A percentile compares a stretch with the other conserved stretches of the same genome.
Conservation (phyloP, 257 asterid species). For the Fraxinus cuspidata region DNA sequence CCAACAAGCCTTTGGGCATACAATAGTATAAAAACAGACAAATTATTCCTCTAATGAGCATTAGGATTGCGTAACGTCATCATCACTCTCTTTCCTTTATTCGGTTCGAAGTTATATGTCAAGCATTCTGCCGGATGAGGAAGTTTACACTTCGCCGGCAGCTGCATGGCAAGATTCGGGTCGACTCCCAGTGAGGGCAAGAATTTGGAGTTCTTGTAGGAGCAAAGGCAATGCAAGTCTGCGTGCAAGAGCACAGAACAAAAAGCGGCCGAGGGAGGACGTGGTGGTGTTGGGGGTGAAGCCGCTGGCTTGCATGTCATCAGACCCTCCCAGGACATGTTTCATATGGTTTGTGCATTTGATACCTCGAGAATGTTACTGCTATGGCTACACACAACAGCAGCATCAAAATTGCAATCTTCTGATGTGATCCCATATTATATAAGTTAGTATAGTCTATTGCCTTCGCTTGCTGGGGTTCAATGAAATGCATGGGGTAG, state of each 20-base stretch:
- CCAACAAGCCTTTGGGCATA: background rate
- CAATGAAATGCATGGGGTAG: background rate
- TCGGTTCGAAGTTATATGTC: background rate
- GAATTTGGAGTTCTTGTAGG: conserved; percentile 45
- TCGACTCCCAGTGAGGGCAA: conserved; percentile 59
- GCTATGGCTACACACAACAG: conserved; percentile 14
- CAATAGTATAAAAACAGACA: background rate
- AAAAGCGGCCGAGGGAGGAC: conserved; percentile 51
- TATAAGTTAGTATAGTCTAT: background rate
- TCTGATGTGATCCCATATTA: conserved; percentile 23
- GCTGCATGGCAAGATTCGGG: conserved; percentile 52
- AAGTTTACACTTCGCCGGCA: conserved; percentile 54
- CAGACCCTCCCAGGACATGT: conserved; percentile 38
- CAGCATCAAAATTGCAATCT: conserved; percentile 19
- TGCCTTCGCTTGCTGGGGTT: background rate
- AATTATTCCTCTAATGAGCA: background rate
- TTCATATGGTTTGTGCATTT: conserved; percentile 48
- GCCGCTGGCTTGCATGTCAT: conserved; percentile 58
- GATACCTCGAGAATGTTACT: conserved; percentile 2
- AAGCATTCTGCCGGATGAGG: conserved; percentile 46
- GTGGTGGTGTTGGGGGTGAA: conserved; percentile 39
- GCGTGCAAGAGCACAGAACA: conserved; percentile 58
- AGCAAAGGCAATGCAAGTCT: conserved; percentile 52
- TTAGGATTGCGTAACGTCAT: background rate
- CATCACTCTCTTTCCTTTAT: background rate